phyloP scores from a whole-genome alignment of 164 flowering plant genomes.

The Berberis thunbergii region DNA sequence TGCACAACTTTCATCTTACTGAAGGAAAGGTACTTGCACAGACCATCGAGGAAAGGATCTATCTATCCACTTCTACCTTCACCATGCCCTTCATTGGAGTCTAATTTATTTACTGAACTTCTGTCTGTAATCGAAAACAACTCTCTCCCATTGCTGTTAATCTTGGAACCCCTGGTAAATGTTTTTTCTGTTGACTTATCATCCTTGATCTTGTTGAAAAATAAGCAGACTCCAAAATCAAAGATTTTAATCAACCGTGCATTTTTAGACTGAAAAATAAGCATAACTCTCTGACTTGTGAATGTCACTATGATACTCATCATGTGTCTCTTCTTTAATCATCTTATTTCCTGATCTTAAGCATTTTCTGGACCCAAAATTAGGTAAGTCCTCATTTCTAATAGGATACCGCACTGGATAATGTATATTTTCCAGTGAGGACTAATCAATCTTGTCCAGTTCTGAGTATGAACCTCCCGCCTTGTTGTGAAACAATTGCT shows the following conservation, averaged over 20 bases:
- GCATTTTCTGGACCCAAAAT: constrained; percentile 51
- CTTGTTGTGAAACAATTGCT: constrained; percentile 32
- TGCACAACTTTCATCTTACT: no score
- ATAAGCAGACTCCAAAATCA: constrained; percentile 74
- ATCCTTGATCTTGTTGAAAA: constrained; percentile 58
- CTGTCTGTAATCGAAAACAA: constrained; percentile 53
- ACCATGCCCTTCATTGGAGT: constrained; percentile 27
- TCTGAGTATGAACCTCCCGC: constrained; percentile 20
- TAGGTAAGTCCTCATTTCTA: constrained; percentile 35
- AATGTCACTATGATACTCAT: constrained; percentile 20
- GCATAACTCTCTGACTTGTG: constrained; percentile 22
- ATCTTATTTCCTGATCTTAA: constrained; percentile 28
- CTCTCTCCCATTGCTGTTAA: constrained; percentile 49
- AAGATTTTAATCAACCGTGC: constrained; percentile 80
- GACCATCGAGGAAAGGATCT: constrained; percentile 25
- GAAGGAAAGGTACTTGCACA: not conserved
- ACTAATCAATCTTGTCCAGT: not conserved
- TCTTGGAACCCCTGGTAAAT: constrained; percentile 26
- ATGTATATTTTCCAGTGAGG: constrained; percentile 14
- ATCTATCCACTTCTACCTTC: constrained; percentile 60
- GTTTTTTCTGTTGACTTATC: constrained; percentile 22
- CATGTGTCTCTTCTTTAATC: constrained; percentile 21
- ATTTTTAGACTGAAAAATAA: constrained; percentile 33
- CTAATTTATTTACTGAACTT: constrained; percentile 61
- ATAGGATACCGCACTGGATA: constrained; percentile 17